These are phyloP conservation scores for Jaapia argillacea DNA, from an alignment of 768 basidiomycete genomes.

Conservation along the genomic window DNA sequence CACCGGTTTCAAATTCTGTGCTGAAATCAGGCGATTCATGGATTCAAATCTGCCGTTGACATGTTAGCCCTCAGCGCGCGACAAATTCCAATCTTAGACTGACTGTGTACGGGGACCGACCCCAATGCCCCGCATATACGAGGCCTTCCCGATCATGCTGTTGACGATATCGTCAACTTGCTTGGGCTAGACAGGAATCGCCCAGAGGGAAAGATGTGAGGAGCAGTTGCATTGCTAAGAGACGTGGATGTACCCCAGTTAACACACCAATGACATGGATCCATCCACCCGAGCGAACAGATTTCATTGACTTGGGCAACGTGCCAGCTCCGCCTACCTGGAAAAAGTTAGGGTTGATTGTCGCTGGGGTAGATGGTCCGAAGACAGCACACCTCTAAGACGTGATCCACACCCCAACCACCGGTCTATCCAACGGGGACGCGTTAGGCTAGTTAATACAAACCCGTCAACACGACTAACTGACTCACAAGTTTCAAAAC, in stretches of 20 bases:
- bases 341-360: too few species aligned
- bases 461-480: slow-evolving; percentile 17
- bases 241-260: slow-evolving; percentile 21
- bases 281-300: slow-evolving; percentile 30
- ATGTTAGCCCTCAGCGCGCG: slow-evolving; percentile 20
- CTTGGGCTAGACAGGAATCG: too few species aligned
- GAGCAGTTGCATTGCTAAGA: slow-evolving; percentile 14
- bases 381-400: too few species aligned
- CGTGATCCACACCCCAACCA: slow-evolving; percentile 23
- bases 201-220: too few species aligned
- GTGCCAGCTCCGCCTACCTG: slow-evolving; percentile 49
- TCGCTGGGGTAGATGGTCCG: too few species aligned
- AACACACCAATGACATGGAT: slow-evolving; percentile 44
- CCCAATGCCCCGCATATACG: slow-evolving; percentile 39
- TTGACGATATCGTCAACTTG: slow-evolving; percentile 20
- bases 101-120: slow-evolving; percentile 55
- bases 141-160: slow-evolving; percentile 26
- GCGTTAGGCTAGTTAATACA: not conserved
- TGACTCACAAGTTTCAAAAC: slow-evolving; percentile 32
- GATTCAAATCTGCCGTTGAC: too few species aligned
- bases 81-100: slow-evolving; percentile 18
- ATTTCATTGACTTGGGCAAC: slow-evolving; percentile 30
- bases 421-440: slow-evolving; percentile 20
- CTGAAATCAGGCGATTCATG: slow-evolving; percentile 38
- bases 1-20: slow-evolving; percentile 36